Conservation (phyloP, 148 eudicot species). For the Amaranthus cruentus region DNA sequence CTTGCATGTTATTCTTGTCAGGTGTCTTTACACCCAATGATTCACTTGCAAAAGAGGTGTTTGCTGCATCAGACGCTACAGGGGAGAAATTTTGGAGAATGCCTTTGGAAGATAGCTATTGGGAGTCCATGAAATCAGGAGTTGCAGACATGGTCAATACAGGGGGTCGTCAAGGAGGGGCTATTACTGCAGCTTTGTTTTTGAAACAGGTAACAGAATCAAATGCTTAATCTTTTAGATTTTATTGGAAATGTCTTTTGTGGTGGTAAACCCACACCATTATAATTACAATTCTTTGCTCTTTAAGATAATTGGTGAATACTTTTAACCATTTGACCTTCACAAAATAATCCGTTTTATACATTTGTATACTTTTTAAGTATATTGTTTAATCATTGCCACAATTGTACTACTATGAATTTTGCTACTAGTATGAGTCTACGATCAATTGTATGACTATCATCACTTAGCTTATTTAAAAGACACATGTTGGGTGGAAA, state of each 20-base stretch:
- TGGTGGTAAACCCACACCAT: not conserved
- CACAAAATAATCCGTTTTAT: too few relatives aligned
- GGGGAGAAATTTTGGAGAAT: slow-evolving; percentile 96
- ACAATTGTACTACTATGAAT: too few relatives aligned
- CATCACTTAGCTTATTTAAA: too few relatives aligned
- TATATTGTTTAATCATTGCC: too few relatives aligned
- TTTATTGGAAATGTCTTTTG: not conserved
- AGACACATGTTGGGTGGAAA: too few relatives aligned
- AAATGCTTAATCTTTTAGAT: not conserved
- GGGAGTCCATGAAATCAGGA: slow-evolving; percentile 97
- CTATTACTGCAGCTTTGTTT: slow-evolving; percentile 94
- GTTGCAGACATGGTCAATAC: slow-evolving; percentile 97
- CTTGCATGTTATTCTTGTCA: slow-evolving; percentile 22
- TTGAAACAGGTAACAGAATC: slow-evolving; percentile 70
- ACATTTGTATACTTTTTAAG: too few relatives aligned
- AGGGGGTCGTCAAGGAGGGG: slow-evolving; percentile 93
- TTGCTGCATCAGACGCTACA: slow-evolving; percentile 61
- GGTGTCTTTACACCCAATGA: slow-evolving; percentile 86
- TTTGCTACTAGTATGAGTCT: too few relatives aligned
- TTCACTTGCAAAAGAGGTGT: slow-evolving; percentile 75
- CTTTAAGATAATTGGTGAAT: not conserved
- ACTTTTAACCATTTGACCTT: too few relatives aligned
- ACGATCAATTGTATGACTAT: too few relatives aligned
- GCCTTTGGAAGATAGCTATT: slow-evolving; percentile 92
- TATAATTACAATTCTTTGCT: not conserved